Conservation (phyloP, 192 early-diverging fungal species). For the Backusella parvicylindrica region DNA sequence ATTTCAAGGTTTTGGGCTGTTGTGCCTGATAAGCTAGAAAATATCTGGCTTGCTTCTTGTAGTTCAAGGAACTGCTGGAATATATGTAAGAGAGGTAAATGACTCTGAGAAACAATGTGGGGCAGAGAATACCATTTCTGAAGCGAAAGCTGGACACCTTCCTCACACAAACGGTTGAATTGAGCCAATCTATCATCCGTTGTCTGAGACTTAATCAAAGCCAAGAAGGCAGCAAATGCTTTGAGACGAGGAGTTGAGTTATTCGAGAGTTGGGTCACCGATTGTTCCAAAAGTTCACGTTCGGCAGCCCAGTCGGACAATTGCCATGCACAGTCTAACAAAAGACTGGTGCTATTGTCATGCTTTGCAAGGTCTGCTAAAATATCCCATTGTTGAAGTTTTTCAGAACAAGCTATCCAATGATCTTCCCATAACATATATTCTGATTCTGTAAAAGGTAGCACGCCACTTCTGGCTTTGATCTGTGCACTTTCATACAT, state of each 20-base stretch:
- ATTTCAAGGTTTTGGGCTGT: conserved; percentile 80
- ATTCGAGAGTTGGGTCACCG: conserved; percentile 61
- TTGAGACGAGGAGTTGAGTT: conserved; percentile 65
- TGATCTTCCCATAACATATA: conserved; percentile 98
- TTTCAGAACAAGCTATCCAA: conserved; percentile 89
- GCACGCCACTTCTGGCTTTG: conserved; percentile 80
- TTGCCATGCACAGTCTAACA: conserved; percentile 92
- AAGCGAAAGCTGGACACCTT: conserved; percentile 80
- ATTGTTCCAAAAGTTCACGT: conserved; percentile 67
- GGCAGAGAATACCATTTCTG: conserved; percentile 92
- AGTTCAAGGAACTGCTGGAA: conserved; percentile 99
- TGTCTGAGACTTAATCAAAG: conserved; percentile 63
- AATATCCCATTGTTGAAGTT: conserved; percentile 97
- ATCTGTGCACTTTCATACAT: conserved; percentile 91
- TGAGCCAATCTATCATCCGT: conserved; percentile 54
- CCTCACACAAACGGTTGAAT: conserved; percentile 80
- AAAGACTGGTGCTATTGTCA: conserved; percentile 81
- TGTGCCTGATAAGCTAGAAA: conserved; percentile 73
- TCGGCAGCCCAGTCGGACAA: conserved; percentile 92
- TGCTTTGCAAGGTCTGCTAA: conserved; percentile 88
- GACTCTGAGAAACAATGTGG: conserved; percentile 76
- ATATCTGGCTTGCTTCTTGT: conserved; percentile 88
- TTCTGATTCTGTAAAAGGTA: conserved; percentile 92
- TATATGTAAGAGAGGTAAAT: conserved; percentile 81
- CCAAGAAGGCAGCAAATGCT: conserved; percentile 85